Evolutionary conservation across 202 grass and related monocot genomes (phyloP).

Genomic region (Carex sylvatica): DNA sequence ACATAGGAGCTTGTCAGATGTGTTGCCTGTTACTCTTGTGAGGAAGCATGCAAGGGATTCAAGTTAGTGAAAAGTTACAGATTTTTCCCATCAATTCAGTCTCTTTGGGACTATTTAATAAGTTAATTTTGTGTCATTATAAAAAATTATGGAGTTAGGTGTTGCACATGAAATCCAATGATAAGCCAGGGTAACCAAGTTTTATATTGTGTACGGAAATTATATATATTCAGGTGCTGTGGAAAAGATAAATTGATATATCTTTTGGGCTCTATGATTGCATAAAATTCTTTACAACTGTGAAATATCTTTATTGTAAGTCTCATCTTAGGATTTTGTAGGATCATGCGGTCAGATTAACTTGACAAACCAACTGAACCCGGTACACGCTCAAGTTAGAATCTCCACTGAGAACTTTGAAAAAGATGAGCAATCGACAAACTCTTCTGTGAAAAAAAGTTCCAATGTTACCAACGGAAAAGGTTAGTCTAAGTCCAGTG

Average conservation of each 20-base stretch:
- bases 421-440: neutral
- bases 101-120: neutral
- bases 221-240: neutral
- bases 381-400: conserved; percentile 22
- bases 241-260: neutral
- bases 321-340: conserved; percentile 28
- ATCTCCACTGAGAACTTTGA: conserved; percentile 14
- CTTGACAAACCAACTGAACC: conserved; percentile 42
- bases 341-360: conserved; percentile 52
- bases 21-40: conserved; percentile 33
- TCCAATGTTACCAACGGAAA: neutral
- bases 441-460: conserved; percentile 5
- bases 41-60: conserved; percentile 46
- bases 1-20: conserved; percentile 38
- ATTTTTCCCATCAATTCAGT: neutral
- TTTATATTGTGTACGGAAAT: neutral
- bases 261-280: neutral
- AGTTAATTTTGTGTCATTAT: neutral
- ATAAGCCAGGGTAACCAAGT: neutral
- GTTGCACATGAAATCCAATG: neutral
- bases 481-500: neutral
- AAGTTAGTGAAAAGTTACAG: conserved; percentile 51
- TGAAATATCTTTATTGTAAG: conserved; percentile 6
- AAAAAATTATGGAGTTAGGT: neutral
- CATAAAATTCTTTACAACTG: neutral